These are phyloP conservation scores for Fusarium illudens DNA, from an alignment of 2,329 filamentous ascomycete genomes.

Conservation along the genomic window DNA sequence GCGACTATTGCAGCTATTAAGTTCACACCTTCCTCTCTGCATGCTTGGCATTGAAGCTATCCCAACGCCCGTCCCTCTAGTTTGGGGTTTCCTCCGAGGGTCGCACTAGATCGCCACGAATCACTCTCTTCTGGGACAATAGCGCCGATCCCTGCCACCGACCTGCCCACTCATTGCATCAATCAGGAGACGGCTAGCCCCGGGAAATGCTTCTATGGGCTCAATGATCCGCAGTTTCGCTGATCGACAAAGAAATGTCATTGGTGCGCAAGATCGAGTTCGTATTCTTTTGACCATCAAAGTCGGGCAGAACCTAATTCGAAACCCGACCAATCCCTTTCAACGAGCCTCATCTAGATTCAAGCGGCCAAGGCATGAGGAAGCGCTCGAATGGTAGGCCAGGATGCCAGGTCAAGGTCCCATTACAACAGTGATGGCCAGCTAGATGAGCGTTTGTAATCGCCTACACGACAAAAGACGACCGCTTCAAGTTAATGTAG, in stretches of 20 bases:
- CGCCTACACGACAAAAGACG: too few relatives aligned
- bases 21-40: not conserved
- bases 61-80: not conserved
- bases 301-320: not conserved
- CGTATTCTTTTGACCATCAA: not conserved
- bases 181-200: not conserved
- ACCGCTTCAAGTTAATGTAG: not conserved
- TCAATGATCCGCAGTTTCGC: slow-evolving; percentile 12
- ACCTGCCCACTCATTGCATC: not conserved
- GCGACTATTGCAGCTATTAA: not conserved
- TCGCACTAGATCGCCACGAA: slow-evolving; percentile 9
- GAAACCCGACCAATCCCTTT: not conserved
- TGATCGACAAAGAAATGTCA: not conserved
- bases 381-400: not conserved
- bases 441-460: too few relatives aligned
- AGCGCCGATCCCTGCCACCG: slow-evolving; percentile 16
- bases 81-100: not conserved
- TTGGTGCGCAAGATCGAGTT: slow-evolving; percentile 19
- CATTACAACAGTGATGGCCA: too few relatives aligned
- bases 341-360: not conserved
- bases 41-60: not conserved
- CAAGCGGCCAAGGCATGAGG: not conserved
- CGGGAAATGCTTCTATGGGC: not conserved
- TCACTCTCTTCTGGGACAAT: slow-evolving; percentile 3
- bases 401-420: too few relatives aligned